A percentile compares a stretch with the other conserved stretches of the same genome.
These are phyloP conservation scores for Miscanthus lutarioriparius DNA, from an alignment of 176 grass and related monocot species.

Conservation along the genomic window DNA sequence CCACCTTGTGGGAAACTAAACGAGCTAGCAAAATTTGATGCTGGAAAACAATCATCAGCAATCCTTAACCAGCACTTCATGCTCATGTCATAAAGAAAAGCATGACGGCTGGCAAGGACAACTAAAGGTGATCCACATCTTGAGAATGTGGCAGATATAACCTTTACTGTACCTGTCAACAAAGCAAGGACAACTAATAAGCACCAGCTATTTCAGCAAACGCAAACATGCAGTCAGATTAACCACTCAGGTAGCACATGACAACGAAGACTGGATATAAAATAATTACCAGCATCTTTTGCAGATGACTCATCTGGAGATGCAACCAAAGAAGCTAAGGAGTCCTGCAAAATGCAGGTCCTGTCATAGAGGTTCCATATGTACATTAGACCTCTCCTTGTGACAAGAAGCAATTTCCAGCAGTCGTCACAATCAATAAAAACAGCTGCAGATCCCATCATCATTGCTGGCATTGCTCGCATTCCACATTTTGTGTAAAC, in stretches of 20 bases:
- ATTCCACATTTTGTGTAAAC: constrained; percentile 89
- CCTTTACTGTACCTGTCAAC: constrained; percentile 67
- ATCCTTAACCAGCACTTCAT: constrained; percentile 96
- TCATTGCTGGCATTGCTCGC: constrained; percentile 83
- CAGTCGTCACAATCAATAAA: constrained; percentile 90
- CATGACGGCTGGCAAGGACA: constrained; percentile 72
- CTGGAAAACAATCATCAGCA: constrained; percentile 84
- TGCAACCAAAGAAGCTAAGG: constrained; percentile 68
- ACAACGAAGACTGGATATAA: constrained; percentile 10
- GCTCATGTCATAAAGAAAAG: constrained; percentile 82
- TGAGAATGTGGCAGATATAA: constrained; percentile 89
- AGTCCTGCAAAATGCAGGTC: constrained; percentile 78
- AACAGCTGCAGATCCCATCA: constrained; percentile 83
- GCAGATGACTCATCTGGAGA: constrained; percentile 49
- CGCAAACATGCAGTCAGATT: constrained; percentile 15
- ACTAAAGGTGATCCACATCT: constrained; percentile 88
- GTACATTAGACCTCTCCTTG: constrained; percentile 76
- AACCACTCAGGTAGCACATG: background rate
- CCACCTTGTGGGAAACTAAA: constrained; percentile 75
- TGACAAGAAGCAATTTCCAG: constrained; percentile 89
- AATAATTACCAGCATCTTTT: constrained; percentile 80
- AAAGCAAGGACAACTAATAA: constrained; percentile 24
- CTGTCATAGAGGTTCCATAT: constrained; percentile 87
- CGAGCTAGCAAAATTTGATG: constrained; percentile 78
- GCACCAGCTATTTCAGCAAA: background rate